Base-by-base conservation (phyloP, 2,329 filamentous ascomycete species). In the Cyphellophora europaea region DNA sequence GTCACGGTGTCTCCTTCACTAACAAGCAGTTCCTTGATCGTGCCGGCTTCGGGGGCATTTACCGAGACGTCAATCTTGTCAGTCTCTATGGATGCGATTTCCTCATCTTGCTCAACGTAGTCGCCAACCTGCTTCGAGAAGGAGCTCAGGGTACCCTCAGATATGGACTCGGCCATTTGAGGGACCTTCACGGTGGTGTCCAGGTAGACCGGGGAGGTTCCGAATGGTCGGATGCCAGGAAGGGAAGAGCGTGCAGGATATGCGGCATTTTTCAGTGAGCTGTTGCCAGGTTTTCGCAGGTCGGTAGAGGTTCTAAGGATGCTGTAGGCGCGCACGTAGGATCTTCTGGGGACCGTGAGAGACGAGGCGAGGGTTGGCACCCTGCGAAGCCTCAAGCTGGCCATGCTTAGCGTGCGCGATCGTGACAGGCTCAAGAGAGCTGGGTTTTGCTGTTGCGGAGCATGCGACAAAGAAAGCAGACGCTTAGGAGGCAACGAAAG, bases 21-120 rank as follows among this genome's bases (percentile, higher is more conserved):
- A 45, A 81, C 91, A 19, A 96, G 71, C 38, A 94, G 77, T 61
- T 96, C 87, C 62, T 86, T 93, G 63, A 98, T 85, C 18, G 78
- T 83, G 48, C 91, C 91, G 27, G 89, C 77, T 51, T 89, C 80
- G 5, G 91, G 85, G 11, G 91, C 88, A 62, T 95, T 96, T 55
- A 98, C 88, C 16, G 89, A 81, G 30, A 98, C 86, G 60, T 98
- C 91, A 56, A 96, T 96, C 87, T 98, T 98, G 73, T 98, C 91
- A 11, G 91, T 98, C 66, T 98, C 91, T 55, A 98, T 98, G 32
- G 89, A 95, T 19, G 91, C 91, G 59, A 98, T 89, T 61, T 98
- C 91, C 65, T 96, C 91, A 56, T 98, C 91, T 53, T 81, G 80
- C 67, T 93, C 87, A 34, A 98, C 88, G 52, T 78, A 88, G 59